phyloP scores from a whole-genome alignment of 2,329 filamentous ascomycete genomes.

The Nemania sp. region DNA sequence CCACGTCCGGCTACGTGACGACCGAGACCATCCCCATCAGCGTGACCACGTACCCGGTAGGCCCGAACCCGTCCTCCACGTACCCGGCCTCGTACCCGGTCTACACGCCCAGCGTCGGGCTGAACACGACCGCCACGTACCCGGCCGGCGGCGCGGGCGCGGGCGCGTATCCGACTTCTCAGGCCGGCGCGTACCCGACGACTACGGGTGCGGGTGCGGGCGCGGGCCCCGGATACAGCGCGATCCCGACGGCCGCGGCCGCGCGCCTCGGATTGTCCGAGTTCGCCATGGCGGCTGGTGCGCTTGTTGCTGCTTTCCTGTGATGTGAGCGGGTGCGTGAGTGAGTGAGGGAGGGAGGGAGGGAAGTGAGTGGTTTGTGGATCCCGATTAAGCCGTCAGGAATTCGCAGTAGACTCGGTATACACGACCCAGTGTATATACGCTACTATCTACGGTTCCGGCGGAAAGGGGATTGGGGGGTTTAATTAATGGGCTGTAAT shows the following conservation, averaged over 20 bases:
- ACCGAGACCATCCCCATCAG: conserved; percentile 20
- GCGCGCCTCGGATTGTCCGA: conserved; percentile 27
- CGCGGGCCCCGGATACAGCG: neutral
- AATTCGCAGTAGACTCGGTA: no score
- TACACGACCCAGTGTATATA: no score
- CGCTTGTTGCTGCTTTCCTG: conserved; percentile 28
- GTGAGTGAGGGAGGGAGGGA: neutral
- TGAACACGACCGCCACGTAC: neutral
- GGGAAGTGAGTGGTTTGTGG: neutral
- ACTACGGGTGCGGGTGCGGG: neutral
- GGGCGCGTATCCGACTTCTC: neutral
- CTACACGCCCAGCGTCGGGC: neutral
- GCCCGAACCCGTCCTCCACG: neutral
- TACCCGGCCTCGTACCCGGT: conserved; percentile 13
- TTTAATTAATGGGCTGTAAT: conserved; percentile 1
- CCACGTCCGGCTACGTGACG: conserved; percentile 12
- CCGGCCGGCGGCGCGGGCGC: neutral
- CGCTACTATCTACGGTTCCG: no score
- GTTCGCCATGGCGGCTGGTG: conserved; percentile 28
- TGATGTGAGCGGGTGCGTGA: neutral
- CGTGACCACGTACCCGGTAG: conserved; percentile 23
- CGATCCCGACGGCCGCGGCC: conserved; percentile 31
- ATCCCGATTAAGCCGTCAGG: no score
- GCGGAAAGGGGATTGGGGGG: neutral
- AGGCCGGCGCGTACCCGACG: neutral